Conservation (phyloP, 2,329 filamentous ascomycete species). For the Aspergillus awamori region DNA sequence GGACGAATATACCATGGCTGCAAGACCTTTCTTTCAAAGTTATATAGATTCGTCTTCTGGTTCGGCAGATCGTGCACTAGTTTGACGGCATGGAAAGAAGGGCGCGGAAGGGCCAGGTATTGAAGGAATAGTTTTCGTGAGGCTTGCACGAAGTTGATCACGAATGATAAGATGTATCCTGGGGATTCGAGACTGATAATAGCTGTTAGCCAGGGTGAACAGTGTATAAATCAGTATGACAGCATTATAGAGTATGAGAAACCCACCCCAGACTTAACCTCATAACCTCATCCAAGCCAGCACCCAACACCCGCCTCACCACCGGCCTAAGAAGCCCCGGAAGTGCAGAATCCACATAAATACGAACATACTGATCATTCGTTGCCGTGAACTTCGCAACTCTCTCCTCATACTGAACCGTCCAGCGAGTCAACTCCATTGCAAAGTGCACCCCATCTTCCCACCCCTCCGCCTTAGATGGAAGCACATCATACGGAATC, state of each 20-base stretch:
- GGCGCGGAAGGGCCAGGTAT: conserved; percentile 11
- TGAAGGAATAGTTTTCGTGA: conserved; percentile 7
- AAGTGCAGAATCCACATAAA: conserved; percentile 22
- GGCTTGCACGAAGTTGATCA: not conserved
- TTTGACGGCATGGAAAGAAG: not conserved
- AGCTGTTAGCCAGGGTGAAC: too few species aligned
- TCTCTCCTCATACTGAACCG: conserved; percentile 16
- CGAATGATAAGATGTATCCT: not conserved
- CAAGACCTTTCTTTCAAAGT: conserved; percentile 16
- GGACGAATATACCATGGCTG: conserved; percentile 35
- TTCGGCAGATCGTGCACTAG: conserved; percentile 15
- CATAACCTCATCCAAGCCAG: conserved; percentile 22
- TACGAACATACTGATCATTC: conserved; percentile 21
- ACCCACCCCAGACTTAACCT: conserved; percentile 22
- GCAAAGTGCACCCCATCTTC: conserved; percentile 15
- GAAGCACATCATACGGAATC: conserved; percentile 47
- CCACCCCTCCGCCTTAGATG: conserved; percentile 19
- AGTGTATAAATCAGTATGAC: too few species aligned
- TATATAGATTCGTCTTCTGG: conserved; percentile 15
- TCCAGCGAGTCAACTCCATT: conserved; percentile 14
- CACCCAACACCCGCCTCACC: conserved; percentile 21
- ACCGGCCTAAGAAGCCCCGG: conserved; percentile 10
- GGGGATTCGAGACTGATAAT: conserved; percentile 14
- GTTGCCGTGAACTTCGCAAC: conserved; percentile 18
- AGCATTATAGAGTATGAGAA: not conserved